phyloP scores from a whole-genome alignment of 1,284 basidiomycete species.

The Blastosporella zonata region DNA sequence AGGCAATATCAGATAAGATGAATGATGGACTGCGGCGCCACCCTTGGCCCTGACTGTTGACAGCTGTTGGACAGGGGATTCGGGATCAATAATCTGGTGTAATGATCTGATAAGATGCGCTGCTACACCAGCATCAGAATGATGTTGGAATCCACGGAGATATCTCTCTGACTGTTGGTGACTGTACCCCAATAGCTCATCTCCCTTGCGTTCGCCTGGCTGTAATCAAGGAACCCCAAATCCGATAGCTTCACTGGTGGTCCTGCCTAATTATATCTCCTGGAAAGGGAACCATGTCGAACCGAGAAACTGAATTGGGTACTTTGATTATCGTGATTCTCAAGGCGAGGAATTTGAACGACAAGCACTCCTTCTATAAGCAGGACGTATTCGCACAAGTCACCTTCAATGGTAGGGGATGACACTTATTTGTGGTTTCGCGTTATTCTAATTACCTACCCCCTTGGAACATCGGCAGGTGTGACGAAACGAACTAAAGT shows the following conservation, averaged over 20 bases:
- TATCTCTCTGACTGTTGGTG: too few species aligned
- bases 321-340: slow-evolving; percentile 72
- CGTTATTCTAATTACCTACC: neutral
- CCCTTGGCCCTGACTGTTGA: too few species aligned
- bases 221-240: neutral
- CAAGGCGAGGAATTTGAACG: slow-evolving; percentile 68
- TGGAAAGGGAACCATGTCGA: slow-evolving; percentile 20
- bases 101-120: slow-evolving; percentile 16
- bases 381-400: slow-evolving; percentile 67
- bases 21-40: too few species aligned
- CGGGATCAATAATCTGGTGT: neutral
- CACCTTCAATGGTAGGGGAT: slow-evolving; percentile 39
- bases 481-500: slow-evolving; percentile 53
- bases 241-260: neutral
- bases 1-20: slow-evolving; percentile 21
- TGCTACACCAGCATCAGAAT: neutral
- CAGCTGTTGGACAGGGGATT: too few species aligned
- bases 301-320: slow-evolving; percentile 47
- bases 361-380: slow-evolving; percentile 74
- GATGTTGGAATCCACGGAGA: too few species aligned
- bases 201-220: too few species aligned
- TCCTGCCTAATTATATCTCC: neutral
- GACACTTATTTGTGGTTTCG: slow-evolving; percentile 2
- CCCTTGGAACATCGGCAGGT: slow-evolving; percentile 28
- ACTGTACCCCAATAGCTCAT: too few species aligned